Base-by-base conservation (phyloP, 1,284 basidiomycete genomes). In the Thecaphora frezii region DNA sequence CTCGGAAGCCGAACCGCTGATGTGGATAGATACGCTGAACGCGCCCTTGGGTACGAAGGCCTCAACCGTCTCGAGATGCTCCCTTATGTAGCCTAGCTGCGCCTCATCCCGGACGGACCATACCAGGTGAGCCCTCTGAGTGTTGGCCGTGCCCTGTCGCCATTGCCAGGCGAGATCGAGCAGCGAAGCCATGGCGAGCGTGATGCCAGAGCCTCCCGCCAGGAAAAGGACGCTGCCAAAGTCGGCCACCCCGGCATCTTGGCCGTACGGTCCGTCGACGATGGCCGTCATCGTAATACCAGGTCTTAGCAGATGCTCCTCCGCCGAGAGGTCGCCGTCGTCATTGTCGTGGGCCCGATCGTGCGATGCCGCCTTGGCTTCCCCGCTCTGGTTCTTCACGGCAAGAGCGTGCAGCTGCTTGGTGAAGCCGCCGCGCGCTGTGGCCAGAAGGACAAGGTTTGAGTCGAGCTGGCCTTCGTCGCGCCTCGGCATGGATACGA, bases 181-280 rank as follows among this genome's bases (percentile, higher is more conserved):
- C 30, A 70, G 36, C 19, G 64, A 54, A 13, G 67, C 58, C 14
- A 70, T 48, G n/a, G 54, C 55, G 21, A 71, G 63, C 0, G 73
- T 62, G 45, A 73, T 68, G 13, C 74, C 74, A 13, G 60, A 55
- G 18, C 71, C 70, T 14, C 65, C 71, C 8, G 64, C 68, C 5
- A 74, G 30, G 25, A 72, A 44, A 25, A 70, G 21, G n/a, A 51
- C 61, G 10, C 46, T 23, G 13, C 57, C 38, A 30, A 66, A 66
- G 36, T 45, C 26, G 14, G 63, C 44, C 10, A 66, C 28, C 19
- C 55, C 48, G 3, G 58, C 62, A 37, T 62, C 54, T 19, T 58
- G 53, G 13, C 72, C 68, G 37, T 74, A 74, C 0, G 72, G 72
- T 1, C 72, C 72, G 22, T 74, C 72, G 16, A 74, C n/a, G 24